phyloP scores from a whole-genome alignment of 2,329 filamentous ascomycete genomes.

The Phialophora macrospora region DNA sequence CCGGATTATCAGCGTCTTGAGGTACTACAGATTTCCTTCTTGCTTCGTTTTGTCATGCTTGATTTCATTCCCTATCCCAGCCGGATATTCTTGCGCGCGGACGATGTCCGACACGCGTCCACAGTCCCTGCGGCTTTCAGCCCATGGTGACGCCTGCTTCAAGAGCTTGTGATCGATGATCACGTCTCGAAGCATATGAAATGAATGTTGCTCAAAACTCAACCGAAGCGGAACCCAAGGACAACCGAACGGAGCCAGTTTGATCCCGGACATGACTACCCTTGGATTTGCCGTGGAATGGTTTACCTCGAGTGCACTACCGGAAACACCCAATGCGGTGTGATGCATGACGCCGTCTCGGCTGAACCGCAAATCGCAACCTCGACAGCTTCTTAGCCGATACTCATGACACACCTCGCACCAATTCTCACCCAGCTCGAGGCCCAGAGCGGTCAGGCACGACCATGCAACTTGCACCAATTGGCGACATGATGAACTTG shows the following conservation, averaged over 20 bases:
- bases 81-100: not conserved
- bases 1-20: slow-evolving; percentile 17
- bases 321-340: slow-evolving; percentile 7
- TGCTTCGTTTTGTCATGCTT: slow-evolving; percentile 1
- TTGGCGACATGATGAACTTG: not conserved
- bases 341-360: not conserved
- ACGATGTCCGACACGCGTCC: not conserved
- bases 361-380: not conserved
- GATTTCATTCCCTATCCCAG: not conserved
- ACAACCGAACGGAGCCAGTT: not conserved
- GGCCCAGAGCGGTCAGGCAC: not conserved
- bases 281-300: slow-evolving; percentile 2
- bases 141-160: slow-evolving; percentile 5
- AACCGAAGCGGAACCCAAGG: not conserved
- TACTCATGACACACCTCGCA: not conserved
- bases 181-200: slow-evolving; percentile 9
- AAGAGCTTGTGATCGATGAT: slow-evolving; percentile 1
- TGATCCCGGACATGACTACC: not conserved
- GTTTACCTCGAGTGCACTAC: not conserved
- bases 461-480: not conserved
- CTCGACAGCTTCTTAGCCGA: not conserved
- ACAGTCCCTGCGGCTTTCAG: not conserved
- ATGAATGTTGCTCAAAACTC: slow-evolving; percentile 6
- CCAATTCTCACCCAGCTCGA: not conserved
- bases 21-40: slow-evolving; percentile 20